Conservation (phyloP, 140 eudicot genomes). For the Flaveria floridana region DNA sequence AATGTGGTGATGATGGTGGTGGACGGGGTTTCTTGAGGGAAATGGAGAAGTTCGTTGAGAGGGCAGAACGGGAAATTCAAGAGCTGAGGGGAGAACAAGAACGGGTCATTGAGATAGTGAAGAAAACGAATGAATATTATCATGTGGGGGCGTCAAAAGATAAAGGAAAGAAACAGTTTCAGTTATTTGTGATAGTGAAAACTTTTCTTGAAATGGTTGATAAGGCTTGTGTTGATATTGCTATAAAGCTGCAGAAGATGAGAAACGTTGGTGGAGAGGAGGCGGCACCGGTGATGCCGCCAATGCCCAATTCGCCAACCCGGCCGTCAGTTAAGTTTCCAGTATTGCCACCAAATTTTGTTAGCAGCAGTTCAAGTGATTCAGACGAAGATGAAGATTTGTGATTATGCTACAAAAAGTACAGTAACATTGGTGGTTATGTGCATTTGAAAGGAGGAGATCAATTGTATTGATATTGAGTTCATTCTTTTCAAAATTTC, state of each 20-base stretch:
- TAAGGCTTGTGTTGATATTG: constrained; percentile 74
- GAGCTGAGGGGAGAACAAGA: constrained; percentile 52
- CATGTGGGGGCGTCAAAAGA: constrained; percentile 76
- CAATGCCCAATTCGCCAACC: constrained; percentile 43
- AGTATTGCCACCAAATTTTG: constrained; percentile 59
- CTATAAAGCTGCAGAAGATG: constrained; percentile 71
- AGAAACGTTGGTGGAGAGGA: constrained; percentile 33
- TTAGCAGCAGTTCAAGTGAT: constrained; percentile 62
- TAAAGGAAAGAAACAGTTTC: constrained; percentile 58
- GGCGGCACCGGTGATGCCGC: constrained; percentile 32
- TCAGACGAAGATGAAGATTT: constrained; percentile 66
- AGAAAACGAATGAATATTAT: constrained; percentile 71
- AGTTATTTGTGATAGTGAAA: constrained; percentile 68
- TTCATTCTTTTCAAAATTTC: constrained; percentile 29
- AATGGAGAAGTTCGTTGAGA: constrained; percentile 63
- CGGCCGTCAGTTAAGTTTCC: constrained; percentile 68
- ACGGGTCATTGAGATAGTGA: constrained; percentile 65
- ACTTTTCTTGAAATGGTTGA: constrained; percentile 83
- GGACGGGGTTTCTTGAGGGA: constrained; percentile 56
- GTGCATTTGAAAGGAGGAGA: constrained; percentile 33
- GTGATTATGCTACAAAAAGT: constrained; percentile 21
- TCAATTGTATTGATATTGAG: constrained; percentile 39
- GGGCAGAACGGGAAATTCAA: constrained; percentile 59
- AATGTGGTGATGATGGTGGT: constrained; percentile 47
- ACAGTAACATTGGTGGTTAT: constrained; percentile 28